These are phyloP conservation scores for Fusarium hainanense DNA, from an alignment of 2,329 filamentous ascomycete genomes.

Conservation along the genomic window DNA sequence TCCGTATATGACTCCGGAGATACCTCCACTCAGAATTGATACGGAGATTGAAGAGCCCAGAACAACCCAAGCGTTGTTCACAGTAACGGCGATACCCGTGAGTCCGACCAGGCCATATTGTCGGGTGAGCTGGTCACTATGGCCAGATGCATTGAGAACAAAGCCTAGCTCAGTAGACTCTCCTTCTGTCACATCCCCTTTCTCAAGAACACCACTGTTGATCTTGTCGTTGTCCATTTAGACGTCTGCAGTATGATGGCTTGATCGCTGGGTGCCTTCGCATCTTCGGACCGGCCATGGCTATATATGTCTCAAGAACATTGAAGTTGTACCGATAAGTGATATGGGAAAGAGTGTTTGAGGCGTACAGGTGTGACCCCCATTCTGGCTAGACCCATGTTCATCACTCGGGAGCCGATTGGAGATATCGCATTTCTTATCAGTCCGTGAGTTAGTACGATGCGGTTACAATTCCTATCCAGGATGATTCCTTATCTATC, in stretches of 20 bases:
- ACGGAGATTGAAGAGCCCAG: slow-evolving; percentile 43
- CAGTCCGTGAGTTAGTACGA: not conserved
- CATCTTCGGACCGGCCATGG: no score
- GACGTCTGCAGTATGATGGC: not conserved
- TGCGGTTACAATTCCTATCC: slow-evolving; percentile 3
- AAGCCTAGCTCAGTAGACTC: slow-evolving; percentile 17
- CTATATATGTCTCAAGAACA: not conserved
- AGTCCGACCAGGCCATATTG: slow-evolving; percentile 43
- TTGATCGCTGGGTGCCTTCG: no score
- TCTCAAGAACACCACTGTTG: slow-evolving; percentile 9
- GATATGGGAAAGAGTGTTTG: not conserved
- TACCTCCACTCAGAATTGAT: slow-evolving; percentile 38
- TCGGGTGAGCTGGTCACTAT: slow-evolving; percentile 38
- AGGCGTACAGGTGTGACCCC: not conserved
- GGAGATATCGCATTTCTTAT: slow-evolving; percentile 13
- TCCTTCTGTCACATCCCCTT: slow-evolving; percentile 12
- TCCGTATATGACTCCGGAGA: slow-evolving; percentile 42
- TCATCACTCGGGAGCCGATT: slow-evolving; percentile 2
- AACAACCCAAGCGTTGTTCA: slow-evolving; percentile 46
- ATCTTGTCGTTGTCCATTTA: slow-evolving; percentile 24
- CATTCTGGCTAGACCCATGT: slow-evolving; percentile 28
- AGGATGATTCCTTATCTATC: slow-evolving; percentile 31
- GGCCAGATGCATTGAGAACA: slow-evolving; percentile 34
- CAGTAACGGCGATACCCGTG: slow-evolving; percentile 43
- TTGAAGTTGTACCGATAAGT: no score